These are phyloP conservation scores for Yamadazyma oceani DNA, from an alignment of 1,139 yeast species.

Conservation along the genomic window DNA sequence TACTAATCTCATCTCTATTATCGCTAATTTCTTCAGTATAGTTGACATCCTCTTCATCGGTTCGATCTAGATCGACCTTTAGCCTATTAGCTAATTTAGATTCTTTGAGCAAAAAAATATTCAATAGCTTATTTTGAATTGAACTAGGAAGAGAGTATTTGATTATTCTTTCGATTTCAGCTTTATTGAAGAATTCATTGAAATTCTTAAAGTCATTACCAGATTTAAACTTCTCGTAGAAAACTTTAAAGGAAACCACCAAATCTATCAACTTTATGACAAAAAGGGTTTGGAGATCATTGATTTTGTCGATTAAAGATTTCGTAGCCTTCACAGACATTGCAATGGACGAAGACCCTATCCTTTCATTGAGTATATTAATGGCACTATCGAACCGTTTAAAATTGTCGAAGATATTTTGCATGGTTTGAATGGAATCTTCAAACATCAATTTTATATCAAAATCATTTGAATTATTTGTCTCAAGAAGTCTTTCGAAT, in stretches of 20 bases:
- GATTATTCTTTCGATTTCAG: not conserved
- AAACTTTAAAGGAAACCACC: conserved; percentile 32
- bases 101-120: conserved; percentile 37
- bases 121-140: conserved; percentile 26
- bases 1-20: conserved; percentile 22
- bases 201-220: conserved; percentile 29
- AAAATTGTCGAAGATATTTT: not conserved
- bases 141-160: conserved; percentile 19
- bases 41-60: conserved; percentile 58
- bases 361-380: conserved; percentile 9
- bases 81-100: conserved; percentile 25
- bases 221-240: conserved; percentile 29
- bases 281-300: conserved; percentile 25
- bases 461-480: conserved; percentile 17
- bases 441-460: conserved; percentile 22
- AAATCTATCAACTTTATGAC: conserved; percentile 33
- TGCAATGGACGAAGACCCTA: conserved; percentile 13
- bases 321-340: conserved; percentile 9
- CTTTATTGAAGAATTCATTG: conserved; percentile 23
- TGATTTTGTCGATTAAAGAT: conserved; percentile 18
- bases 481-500: conserved; percentile 31
- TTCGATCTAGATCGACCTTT: conserved; percentile 49
- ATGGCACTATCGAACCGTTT: conserved; percentile 6
- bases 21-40: not conserved
- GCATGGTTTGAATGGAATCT: not conserved